phyloP scores from a whole-genome alignment of 768 basidiomycete genomes.

The Harrya chromipes region DNA sequence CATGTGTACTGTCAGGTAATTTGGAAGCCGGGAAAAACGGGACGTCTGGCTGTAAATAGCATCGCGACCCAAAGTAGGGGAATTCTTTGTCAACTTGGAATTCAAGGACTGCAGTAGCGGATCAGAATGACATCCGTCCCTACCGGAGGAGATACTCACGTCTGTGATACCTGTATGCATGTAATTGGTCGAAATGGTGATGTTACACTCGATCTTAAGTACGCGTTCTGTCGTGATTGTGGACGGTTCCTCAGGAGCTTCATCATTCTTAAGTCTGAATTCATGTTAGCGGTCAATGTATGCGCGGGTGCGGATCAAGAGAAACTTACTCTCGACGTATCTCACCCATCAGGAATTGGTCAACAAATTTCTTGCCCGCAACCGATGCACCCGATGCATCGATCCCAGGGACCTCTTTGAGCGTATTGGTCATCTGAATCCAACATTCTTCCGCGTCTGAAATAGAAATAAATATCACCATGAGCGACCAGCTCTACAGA shows the following conservation, averaged over 20 bases:
- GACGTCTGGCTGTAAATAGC: slow-evolving; percentile 81
- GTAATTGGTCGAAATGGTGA: slow-evolving; percentile 80
- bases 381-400: slow-evolving; percentile 30
- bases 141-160: slow-evolving; percentile 38
- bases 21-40: slow-evolving; percentile 78
- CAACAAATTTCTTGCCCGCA: slow-evolving; percentile 57
- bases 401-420: slow-evolving; percentile 64
- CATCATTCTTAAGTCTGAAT: slow-evolving; percentile 71
- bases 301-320: background rate
- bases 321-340: slow-evolving; percentile 61
- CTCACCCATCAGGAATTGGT: slow-evolving; percentile 78
- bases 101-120: slow-evolving; percentile 62
- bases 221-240: slow-evolving; percentile 66
- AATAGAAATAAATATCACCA: slow-evolving; percentile 1
- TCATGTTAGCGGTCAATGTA: slow-evolving; percentile 21
- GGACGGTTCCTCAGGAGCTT: slow-evolving; percentile 74
- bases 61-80: slow-evolving; percentile 72
- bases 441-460: slow-evolving; percentile 93
- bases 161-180: slow-evolving; percentile 84
- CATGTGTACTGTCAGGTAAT: slow-evolving; percentile 89
- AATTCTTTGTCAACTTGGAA: slow-evolving; percentile 82
- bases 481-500: background rate
- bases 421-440: slow-evolving; percentile 64
- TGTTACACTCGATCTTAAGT: slow-evolving; percentile 92
- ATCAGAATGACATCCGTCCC: slow-evolving; percentile 11